A percentile compares a stretch with the other conserved stretches of the same genome.
Evolutionary conservation across 257 asterid genomes (phyloP).

Genomic region (Solanum acaule): DNA sequence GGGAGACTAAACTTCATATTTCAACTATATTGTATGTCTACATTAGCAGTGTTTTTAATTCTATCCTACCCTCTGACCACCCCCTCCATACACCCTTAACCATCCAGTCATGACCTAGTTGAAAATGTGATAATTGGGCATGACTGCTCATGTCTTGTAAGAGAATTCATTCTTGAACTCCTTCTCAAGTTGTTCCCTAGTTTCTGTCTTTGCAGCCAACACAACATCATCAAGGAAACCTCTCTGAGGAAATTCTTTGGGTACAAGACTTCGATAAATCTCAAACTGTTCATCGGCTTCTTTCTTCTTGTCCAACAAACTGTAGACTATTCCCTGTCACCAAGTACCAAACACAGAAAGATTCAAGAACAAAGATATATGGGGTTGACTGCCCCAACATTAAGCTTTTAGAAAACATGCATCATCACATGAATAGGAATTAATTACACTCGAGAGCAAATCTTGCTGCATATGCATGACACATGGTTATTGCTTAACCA

Average conservation of each 20-base stretch:
- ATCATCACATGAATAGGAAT: background rate
- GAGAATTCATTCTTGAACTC: conserved; percentile 31
- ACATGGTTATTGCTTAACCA: background rate
- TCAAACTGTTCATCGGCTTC: conserved; percentile 69
- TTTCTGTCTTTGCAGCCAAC: conserved; percentile 64
- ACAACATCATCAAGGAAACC: conserved; percentile 78
- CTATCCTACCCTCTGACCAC: background rate
- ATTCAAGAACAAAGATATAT: background rate
- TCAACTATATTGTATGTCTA: background rate
- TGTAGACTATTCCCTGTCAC: conserved; percentile 74
- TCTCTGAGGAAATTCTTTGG: conserved; percentile 76
- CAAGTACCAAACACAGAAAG: background rate
- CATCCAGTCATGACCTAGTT: background rate
- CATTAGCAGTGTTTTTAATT: background rate
- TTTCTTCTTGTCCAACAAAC: conserved; percentile 56
- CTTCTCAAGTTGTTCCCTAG: conserved; percentile 46
- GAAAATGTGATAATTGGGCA: background rate
- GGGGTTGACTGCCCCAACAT: background rate
- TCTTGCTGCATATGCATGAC: background rate
- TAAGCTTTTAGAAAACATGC: background rate
- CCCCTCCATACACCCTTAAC: background rate
- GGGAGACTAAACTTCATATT: background rate
- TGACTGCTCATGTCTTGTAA: background rate
- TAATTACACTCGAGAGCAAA: background rate
- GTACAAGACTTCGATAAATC: conserved; percentile 70